These are phyloP conservation scores for Yarrowia sp. DNA, from an alignment of 805 yeast species.

Conservation along the genomic window DNA sequence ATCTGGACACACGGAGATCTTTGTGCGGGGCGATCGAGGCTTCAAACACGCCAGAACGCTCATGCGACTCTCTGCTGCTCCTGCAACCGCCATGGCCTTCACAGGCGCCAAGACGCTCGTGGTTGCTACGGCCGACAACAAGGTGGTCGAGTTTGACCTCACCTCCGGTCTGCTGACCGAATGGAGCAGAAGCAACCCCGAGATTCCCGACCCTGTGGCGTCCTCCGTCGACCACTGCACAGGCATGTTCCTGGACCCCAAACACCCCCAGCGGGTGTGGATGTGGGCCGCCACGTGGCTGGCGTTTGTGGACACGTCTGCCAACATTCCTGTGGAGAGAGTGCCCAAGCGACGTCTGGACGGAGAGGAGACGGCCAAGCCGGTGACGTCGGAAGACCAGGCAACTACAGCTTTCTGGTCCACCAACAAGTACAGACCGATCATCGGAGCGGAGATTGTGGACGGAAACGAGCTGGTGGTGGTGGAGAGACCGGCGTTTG, in stretches of 20 bases:
- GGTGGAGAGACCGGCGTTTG: slow-evolving; percentile 75
- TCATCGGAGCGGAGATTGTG: slow-evolving; percentile 66
- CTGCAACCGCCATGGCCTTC: slow-evolving; percentile 68
- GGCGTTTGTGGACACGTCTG: slow-evolving; percentile 69
- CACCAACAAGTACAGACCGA: slow-evolving; percentile 75
- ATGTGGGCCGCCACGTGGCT: slow-evolving; percentile 88
- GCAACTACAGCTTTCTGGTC: slow-evolving; percentile 64
- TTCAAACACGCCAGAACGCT: slow-evolving; percentile 41
- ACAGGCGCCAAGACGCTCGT: slow-evolving; percentile 60
- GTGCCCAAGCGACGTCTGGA: slow-evolving; percentile 55
- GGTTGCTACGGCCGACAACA: slow-evolving; percentile 75
- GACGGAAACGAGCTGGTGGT: slow-evolving; percentile 66
- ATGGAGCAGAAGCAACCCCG: slow-evolving; percentile 84
- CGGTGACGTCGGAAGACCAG: slow-evolving; percentile 42
- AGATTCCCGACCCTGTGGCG: slow-evolving; percentile 71
- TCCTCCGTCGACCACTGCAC: slow-evolving; percentile 69
- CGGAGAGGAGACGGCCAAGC: slow-evolving; percentile 52
- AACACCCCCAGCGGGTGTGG: slow-evolving; percentile 63
- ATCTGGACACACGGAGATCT: slow-evolving; percentile 68
- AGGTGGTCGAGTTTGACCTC: slow-evolving; percentile 70
- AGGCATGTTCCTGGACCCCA: slow-evolving; percentile 66
- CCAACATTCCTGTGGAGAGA: slow-evolving; percentile 59
- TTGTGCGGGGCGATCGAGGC: slow-evolving; percentile 49
- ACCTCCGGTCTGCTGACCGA: slow-evolving; percentile 55
- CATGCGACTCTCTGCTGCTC: slow-evolving; percentile 48